Evolutionary conservation across 352 stramenopile genomes (phyloP), one percentile per base, ranked within the genome.

Genomic region (Hyphochytrium catenoides): DNA sequence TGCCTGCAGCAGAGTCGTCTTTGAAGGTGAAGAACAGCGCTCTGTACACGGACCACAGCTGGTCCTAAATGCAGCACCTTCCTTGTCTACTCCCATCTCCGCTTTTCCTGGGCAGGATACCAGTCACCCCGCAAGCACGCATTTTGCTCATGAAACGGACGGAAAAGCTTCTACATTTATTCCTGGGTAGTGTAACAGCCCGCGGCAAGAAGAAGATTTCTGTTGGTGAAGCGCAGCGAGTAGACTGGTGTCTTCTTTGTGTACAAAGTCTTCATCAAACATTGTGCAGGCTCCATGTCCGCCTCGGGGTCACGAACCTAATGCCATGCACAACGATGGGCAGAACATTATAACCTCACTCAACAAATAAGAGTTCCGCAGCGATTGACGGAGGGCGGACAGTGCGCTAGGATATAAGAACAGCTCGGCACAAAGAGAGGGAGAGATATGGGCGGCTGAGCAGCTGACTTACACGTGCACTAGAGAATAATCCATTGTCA

Each of bases 231-330:
- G 31, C 74, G 60, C 23, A 84, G 59, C 29, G 58, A 54, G 38
- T 75, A 71, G 47, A 82, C 74, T 22, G 64, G 67, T 31, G 70
- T 82, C 40, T 78, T 63, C 53, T 84, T 84, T 15, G 67, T 74
- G 16, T 60, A 59, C 31, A 84, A 56, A 24, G 64, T 82, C 54
- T 79, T 74, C 22, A 82, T 50, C n/a, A 78, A 37, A 39, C 74
- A 77, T 3, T 59, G 64, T 11, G 65, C 30, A 77, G 31, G 16
- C 16, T 43, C 33, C 26, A 21, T 4, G 14, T n/a, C 20, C 19
- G 19, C 21, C 4, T 18, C 11, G 2, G 34, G 14, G 4, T 36
- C 26, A n/a, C 21, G 17, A 12, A 12, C 26, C 15, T 30, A 12
- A 30, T 30, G 12, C 15, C 12, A 30, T 12, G n/a, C 26, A 12